Evolutionary conservation across 2,329 filamentous ascomycete species (phyloP), one percentile per base, ranked within the genome.

Genomic region (Sphaerulina vaccinii): DNA sequence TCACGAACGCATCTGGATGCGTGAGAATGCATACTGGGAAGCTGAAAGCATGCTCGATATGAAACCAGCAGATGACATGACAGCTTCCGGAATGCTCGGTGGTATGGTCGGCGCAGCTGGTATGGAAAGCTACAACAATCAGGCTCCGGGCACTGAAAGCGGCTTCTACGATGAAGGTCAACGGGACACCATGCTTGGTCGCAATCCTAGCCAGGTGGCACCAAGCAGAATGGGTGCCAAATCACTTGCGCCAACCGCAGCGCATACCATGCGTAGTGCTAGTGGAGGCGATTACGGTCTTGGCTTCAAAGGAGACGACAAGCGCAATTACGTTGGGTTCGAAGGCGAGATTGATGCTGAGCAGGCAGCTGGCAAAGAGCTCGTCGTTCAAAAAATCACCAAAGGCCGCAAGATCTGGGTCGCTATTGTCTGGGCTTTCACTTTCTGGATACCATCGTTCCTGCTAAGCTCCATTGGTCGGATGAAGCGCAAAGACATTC

Each of bases 401-500:
- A 67, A 73, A 2, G 75, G 78, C 39, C 84, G 93, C 58, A 85
- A 88, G 35, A 65, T 83, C 1, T 99, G 93, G 93, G 84, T 95
- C 19, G 80, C 72, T 1, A 71, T 93, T 35, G 88, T 93, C 2
- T 97, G 91, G 90, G 80, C 82, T 1, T 60, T 95, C 42, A 99
- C 93, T 0, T 97, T 90, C 68, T 97, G 88, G 87, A 93, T 96
- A 60, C 93, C 93, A 0, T 97, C 92, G 0, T 87, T 89, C 41
- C 60, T 88, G 2, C 82, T 99, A 13, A 81, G 81, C n/a, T 86
- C 79, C 54, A 66, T 97, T 52, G 93, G 93, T 24, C 88, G 92
- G 18, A 99, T 99, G 93, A 95, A 95, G 73, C 85, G 93, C 49
- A 93, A 91, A 1, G 93, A 99, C 72, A 90, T 99, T 7, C 88